Evolutionary conservation across 2,329 filamentous ascomycete species (phyloP), one percentile per base, ranked within the genome.

Genomic region (Nothophoma quercina): DNA sequence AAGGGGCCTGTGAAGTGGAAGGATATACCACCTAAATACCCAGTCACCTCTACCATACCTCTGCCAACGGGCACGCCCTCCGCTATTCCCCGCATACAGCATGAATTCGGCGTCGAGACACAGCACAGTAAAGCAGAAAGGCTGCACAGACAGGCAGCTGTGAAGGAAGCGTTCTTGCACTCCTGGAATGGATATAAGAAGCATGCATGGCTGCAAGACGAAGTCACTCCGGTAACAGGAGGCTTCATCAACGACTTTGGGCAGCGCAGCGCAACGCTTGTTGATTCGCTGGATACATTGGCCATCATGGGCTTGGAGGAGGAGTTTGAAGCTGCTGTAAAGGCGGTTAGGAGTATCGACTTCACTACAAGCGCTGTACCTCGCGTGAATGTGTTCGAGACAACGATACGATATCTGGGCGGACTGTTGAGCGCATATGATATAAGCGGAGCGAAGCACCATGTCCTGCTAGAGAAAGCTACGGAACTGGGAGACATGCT

Each of bases 201-300:
- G 35, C 66, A 79, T 43, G 83, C 83, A 1, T 85, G 82, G 81
- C 66, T 79, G 38, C 71, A 76, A 13, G 82, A 85, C 55, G 82
- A 85, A 67, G 65, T 85, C 7, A 65, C 70, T 21, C 82, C 82
- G 9, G 71, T 84, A 2, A 75, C 75, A 15, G 81, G 80, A 32
- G 63, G 65, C n/a, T 74, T 65, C 15, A 80, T 77, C 51, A 77
- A 81, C 48, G 70, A 72, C 0, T 83, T 83, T 60, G 81, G 81
- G 8, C 79, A 80, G 19, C 85, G 83, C 78, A 83, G 78, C 0
- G 85, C 84, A 2, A 86, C 84, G 0, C 68, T 87, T 41, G 79
- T 88, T 19, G 85, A 88, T 63, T 73, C 79, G 0, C 75, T 88
- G 42, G 85, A 87, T 55, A 85, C 84, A 0, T 78, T 88, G 2